These are phyloP conservation scores for Aspergillus indologenus DNA, from an alignment of 495 filamentous ascomycete species.

Conservation along the genomic window DNA sequence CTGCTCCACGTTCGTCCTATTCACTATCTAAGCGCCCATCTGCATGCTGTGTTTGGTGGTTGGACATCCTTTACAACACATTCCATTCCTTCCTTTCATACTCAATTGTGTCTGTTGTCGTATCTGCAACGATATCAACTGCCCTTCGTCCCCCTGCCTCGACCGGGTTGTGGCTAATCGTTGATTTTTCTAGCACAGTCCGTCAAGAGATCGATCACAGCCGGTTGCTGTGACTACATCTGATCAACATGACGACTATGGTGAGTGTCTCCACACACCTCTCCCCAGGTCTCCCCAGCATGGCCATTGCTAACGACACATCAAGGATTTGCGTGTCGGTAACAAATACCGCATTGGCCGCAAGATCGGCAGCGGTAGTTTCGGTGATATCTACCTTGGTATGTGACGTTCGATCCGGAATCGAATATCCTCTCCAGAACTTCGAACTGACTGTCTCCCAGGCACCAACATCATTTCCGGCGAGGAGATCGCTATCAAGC, in stretches of 20 bases:
- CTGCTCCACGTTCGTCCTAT: slow-evolving; percentile 13
- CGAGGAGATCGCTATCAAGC: slow-evolving; percentile 99
- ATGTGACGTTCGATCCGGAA: slow-evolving; percentile 22
- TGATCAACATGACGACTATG: slow-evolving; percentile 51
- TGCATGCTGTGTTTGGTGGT: not conserved
- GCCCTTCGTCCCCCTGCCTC: slow-evolving; percentile 16
- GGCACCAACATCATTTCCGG: slow-evolving; percentile 99
- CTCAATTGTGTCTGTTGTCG: slow-evolving; percentile 16
- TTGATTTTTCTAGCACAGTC: not conserved
- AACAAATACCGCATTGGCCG: slow-evolving; percentile 99
- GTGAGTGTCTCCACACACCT: slow-evolving; percentile 29
- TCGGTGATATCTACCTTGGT: slow-evolving; percentile 99
- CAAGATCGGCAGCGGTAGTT: slow-evolving; percentile 98
- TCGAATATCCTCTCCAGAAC: not conserved
- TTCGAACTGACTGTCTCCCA: slow-evolving; percentile 24
- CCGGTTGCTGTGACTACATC: slow-evolving; percentile 38
- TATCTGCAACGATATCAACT: slow-evolving; percentile 11
- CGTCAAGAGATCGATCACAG: slow-evolving; percentile 24
- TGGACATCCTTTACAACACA: not conserved
- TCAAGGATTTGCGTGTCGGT: slow-evolving; percentile 94
- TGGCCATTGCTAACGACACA: slow-evolving; percentile 19
- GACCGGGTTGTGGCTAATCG: slow-evolving; percentile 9
- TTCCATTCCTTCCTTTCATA: slow-evolving; percentile 16
- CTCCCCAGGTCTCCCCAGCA: not conserved
- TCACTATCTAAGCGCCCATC: slow-evolving; percentile 2